Evolutionary conservation across 371 early-diverging fungal species (phyloP), one percentile per base, ranked within the genome.

Genomic region (Mortierella sp.): DNA sequence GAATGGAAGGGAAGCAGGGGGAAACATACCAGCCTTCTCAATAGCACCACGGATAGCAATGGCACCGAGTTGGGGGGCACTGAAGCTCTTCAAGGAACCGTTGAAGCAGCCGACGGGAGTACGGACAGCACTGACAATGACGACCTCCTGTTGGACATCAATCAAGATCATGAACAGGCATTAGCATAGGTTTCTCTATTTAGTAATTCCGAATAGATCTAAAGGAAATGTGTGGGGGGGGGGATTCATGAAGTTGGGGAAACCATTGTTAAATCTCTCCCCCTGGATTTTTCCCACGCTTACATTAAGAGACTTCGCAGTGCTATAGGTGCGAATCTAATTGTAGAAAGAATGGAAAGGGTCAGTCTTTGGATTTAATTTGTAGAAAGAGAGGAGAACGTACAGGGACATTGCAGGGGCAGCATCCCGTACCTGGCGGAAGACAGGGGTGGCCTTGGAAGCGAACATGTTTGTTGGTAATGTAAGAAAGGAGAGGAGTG

Each of bases 21-120:
- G 6, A 61, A 40, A 12, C 70, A 49, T 74, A 79, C 80, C 80
- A 58, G 80, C 80, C 80, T 79, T 79, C 75, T 79, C 80, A 54
- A 79, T 75, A 32, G 80, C 80, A 60, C 80, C 80, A 30, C 80
- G 80, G 69, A 79, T 92, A 62, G 97, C 97, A 70, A 93, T 85
- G 40, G 94, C 89, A 58, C 99, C 99, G 55, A 99, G 93, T 84
- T 97, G 90, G 58, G 92, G 88, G 43, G 99, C 98, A 64, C 92
- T 84, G 76, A 98, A 86, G 59, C 93, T 91, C 66, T 96, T 88
- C 68, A 99, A 90, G 9, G 96, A 91, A 22, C 98, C 97, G 64
- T 94, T 93, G 86, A 98, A 97, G 64, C 93, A 89, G 77, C 98
- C 99, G 63, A 98, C 90, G 65, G 99, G 96, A n/a, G 99, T 98